Evolutionary conservation across 139 green algal species (phyloP).

Genomic region (Cymbomonas tetramitiformis): DNA sequence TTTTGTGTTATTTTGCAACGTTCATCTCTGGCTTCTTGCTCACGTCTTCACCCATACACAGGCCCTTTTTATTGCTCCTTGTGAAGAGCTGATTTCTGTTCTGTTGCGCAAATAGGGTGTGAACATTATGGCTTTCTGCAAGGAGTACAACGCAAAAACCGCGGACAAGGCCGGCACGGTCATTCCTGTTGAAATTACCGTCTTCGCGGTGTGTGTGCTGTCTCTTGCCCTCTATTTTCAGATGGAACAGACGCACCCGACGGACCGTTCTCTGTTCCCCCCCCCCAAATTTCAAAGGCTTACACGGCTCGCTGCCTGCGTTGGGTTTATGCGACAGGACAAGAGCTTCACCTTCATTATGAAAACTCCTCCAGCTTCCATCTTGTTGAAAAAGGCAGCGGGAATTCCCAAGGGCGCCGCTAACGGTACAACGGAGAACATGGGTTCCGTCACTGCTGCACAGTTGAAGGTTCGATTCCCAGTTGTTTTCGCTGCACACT

Average conservation of each 20-base stretch:
- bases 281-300: background rate
- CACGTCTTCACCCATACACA: too few species aligned
- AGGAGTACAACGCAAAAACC: slow-evolving; percentile 97
- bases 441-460: slow-evolving; percentile 89
- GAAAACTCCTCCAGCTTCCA: slow-evolving; percentile 89
- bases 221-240: too few species aligned
- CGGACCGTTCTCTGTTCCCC: background rate
- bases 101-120: too few species aligned
- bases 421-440: slow-evolving; percentile 53
- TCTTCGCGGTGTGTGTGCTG: slow-evolving; percentile 72
- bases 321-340: slow-evolving; percentile 45
- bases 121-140: slow-evolving; percentile 99
- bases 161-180: slow-evolving; percentile 84
- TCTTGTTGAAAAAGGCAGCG: slow-evolving; percentile 87
- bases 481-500: background rate
- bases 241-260: background rate
- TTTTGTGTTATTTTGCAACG: too few species aligned
- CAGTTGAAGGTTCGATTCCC: background rate
- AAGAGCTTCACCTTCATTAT: slow-evolving; percentile 93
- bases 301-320: background rate
- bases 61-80: too few species aligned
- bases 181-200: slow-evolving; percentile 97
- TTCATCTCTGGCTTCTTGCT: too few species aligned
- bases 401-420: slow-evolving; percentile 65
- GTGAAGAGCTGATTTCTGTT: too few species aligned